A percentile compares a stretch with the other conserved stretches of the same genome.
Conservation (phyloP, 768 basidiomycete species). For the Mycena metata region DNA sequence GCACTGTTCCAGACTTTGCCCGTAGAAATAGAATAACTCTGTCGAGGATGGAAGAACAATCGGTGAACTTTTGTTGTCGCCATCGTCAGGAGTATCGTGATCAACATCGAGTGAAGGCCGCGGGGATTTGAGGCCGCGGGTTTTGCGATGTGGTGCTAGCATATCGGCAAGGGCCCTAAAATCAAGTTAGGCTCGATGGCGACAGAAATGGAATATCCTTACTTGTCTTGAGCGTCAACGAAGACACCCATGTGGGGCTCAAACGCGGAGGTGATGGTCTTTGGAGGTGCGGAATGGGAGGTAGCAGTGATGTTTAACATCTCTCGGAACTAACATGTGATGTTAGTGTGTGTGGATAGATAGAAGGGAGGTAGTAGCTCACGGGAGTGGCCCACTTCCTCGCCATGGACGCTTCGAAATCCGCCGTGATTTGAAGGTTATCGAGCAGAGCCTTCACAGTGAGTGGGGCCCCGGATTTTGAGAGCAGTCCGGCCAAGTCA, state of each 20-base stretch:
- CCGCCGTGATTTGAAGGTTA: slow-evolving; percentile 85
- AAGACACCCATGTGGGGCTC: slow-evolving; percentile 94
- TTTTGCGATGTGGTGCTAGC: slow-evolving; percentile 83
- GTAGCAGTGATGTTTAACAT: slow-evolving; percentile 70
- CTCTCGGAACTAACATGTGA: slow-evolving; percentile 65
- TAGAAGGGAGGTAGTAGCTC: slow-evolving; percentile 28
- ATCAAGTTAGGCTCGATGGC: not conserved
- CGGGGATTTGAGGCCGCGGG: slow-evolving; percentile 53
- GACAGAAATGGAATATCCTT: slow-evolving; percentile 37
- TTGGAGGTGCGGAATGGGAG: slow-evolving; percentile 65
- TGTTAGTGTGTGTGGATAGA: not conserved
- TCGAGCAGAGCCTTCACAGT: slow-evolving; percentile 88
- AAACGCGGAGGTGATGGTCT: slow-evolving; percentile 89
- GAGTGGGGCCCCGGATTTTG: slow-evolving; percentile 80
- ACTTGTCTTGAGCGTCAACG: slow-evolving; percentile 97
- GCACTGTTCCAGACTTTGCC: slow-evolving; percentile 94
- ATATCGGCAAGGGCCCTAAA: slow-evolving; percentile 89
- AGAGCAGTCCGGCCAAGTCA: slow-evolving; percentile 84
- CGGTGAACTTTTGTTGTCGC: slow-evolving; percentile 60
- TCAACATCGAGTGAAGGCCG: slow-evolving; percentile 78
- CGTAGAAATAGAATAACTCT: slow-evolving; percentile 97
- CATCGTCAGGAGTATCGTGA: slow-evolving; percentile 53
- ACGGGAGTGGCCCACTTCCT: slow-evolving; percentile 89
- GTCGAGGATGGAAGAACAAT: slow-evolving; percentile 93
- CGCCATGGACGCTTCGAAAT: slow-evolving; percentile 87